Base-by-base conservation (phyloP, 2,329 filamentous ascomycete species). In the Magnaporthales sp. region DNA sequence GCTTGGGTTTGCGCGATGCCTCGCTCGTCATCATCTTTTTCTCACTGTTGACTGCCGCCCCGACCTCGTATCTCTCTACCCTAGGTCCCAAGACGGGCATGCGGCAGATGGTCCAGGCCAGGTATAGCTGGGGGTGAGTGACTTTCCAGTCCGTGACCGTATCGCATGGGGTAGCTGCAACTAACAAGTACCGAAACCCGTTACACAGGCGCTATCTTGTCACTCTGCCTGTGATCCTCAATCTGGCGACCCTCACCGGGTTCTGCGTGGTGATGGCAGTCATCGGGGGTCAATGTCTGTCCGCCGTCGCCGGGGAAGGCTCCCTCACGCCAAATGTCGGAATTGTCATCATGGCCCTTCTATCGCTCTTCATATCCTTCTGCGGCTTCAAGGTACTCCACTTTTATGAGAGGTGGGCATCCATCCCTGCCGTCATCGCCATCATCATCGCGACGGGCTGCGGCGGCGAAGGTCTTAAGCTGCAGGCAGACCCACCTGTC, bases 41-140 rank as follows among this genome's bases (percentile, higher is more conserved):
- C 74, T 83, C 80, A 11, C 74, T 89, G 22, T 70, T 88, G 29
- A 83, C 83, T 1, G 83, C 83, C 0, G 68, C 82, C 7, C 77
- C 83, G 0, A 83, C 86, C 0, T 86, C 84, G 3, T 87, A 84
- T 70, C 76, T 89, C 29, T 81, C 81, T 58, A 86, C 83, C 0
- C 75, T 87, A 64, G 86, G 86, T 0, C 84, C 86, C 4, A 84
- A 83, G 74, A 88, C 86, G 10, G 87, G 86, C 58, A 83, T 89
- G 81, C 80, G 87, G 19, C 86, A 89, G 74, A 87, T 89, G 81
- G 82, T 89, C 8, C 85, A 87, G 70, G 86, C 87, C 4, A 80
- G 87, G 26, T 89, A 84, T 74, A 84, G 83, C 56, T 90, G 88
- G 72, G 86, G 85, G 79, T 84, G 75, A 66, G 76, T 38, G 24